phyloP scores from a whole-genome alignment of 805 yeast genomes.

The Blastobotrys muscicola region DNA sequence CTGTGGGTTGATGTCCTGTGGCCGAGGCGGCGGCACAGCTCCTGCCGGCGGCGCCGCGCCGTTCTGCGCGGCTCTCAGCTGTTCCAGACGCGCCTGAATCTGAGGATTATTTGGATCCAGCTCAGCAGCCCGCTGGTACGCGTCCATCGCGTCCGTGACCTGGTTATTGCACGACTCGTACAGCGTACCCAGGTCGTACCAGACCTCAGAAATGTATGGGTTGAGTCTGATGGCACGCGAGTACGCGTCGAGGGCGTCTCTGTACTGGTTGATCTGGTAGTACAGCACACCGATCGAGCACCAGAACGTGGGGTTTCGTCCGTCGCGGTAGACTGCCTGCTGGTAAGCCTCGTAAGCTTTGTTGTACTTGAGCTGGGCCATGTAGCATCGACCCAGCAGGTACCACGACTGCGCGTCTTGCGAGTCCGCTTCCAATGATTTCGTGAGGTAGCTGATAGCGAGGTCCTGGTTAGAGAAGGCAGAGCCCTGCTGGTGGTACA shows the following conservation, averaged over 20 bases:
- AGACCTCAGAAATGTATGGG: constrained; percentile 93
- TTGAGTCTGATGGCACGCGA: constrained; percentile 92
- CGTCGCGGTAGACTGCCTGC: constrained; percentile 94
- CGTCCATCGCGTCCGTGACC: constrained; percentile 89
- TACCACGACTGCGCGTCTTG: constrained; percentile 97
- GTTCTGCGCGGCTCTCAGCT: constrained; percentile 36
- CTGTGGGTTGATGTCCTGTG: constrained; percentile 48
- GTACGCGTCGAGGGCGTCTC: constrained; percentile 96
- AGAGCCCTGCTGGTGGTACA: constrained; percentile 65
- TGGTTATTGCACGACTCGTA: constrained; percentile 98
- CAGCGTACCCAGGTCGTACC: constrained; percentile 96
- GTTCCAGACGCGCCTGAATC: constrained; percentile 86
- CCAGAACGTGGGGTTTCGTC: constrained; percentile 98
- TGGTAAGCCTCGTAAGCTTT: constrained; percentile 98
- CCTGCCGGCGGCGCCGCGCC: constrained; percentile 12
- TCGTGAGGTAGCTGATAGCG: constrained; percentile 73
- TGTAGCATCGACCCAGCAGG: constrained; percentile 90
- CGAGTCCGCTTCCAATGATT: constrained; percentile 81
- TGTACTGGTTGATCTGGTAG: constrained; percentile 90
- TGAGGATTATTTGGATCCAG: constrained; percentile 92
- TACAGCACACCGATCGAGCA: constrained; percentile 90
- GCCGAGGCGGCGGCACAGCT: constrained; percentile 46
- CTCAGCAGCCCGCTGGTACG: constrained; percentile 92
- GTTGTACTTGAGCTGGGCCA: constrained; percentile 90
- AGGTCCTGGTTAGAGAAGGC: constrained; percentile 70